Evolutionary conservation across 345 rosid genomes (phyloP), one percentile per base, ranked within the genome.

Genomic region (Bruguiera parviflora): DNA sequence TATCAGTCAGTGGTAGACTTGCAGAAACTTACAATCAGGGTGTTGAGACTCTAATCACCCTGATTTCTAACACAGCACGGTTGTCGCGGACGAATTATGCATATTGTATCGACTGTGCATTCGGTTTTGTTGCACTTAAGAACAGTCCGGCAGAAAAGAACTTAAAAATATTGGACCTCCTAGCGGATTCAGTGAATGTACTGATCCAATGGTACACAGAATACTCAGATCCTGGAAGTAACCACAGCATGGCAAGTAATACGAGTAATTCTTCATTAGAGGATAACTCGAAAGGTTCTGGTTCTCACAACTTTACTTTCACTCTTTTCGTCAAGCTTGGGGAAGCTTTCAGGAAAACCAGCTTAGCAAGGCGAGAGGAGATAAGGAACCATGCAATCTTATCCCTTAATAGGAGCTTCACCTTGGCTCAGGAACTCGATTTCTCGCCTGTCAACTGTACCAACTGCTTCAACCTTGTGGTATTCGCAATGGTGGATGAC

Each of bases 321-420:
- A 86, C 73, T 67, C 71, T 87, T 10, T 92, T 95, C 56, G 58
- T 95, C 21, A 92, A 89, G 66, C 81, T 95, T 56, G 92, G 96
- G 0, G 99, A 95, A 61, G 96, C 92, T 21, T 81, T 95, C 21
- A 63, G 92, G 35, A 90, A 92, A 73, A 85, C 96, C 5, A 89
- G 96, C 68, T 70, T 92, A 29, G 92, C 97, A 5, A 77, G 96
- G 0, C 69, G 96, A 15, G 96, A 95, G 60, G 99, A 95, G 83
- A 81, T 90, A 64, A 76, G 98, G 39, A 95, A 95, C 85, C 78
- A 76, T 51, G 90, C 96, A 16, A 82, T 90, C 31, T 16, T 59
- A 8, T 75, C 87, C 15, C 88, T 92, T 2, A 77, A 80, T 65
- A 85, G 56, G 64, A 77, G 92, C 71, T 95, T 95, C 69, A 28